A percentile compares a stretch with the other conserved stretches of the same genome.
Evolutionary conservation across 345 rosid genomes (phyloP).

Genomic region (Boechera divaricarpa): DNA sequence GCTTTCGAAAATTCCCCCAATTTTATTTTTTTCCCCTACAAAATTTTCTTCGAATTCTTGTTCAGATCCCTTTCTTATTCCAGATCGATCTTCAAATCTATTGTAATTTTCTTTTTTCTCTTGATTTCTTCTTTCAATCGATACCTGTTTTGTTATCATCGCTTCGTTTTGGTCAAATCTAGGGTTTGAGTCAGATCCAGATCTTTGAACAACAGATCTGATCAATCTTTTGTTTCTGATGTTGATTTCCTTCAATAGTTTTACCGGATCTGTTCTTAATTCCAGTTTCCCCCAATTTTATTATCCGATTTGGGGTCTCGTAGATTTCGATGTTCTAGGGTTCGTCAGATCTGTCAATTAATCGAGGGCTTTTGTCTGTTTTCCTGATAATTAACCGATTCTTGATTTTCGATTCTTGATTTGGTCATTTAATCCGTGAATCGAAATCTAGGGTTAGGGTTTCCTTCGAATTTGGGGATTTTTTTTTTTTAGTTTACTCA

Average conservation of each 20-base stretch:
- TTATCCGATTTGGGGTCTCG: conserved; percentile 5
- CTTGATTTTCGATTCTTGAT: conserved; percentile 14
- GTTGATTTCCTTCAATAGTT: conserved; percentile 4
- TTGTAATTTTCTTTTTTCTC: conserved; percentile 36
- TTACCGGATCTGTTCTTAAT: conserved; percentile 27
- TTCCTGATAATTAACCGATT: conserved; percentile 4
- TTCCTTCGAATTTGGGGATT: conserved; percentile 40
- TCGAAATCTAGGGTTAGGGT: conserved; percentile 64
- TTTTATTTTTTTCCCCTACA: conserved; percentile 4
- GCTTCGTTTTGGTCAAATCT: conserved; percentile 37
- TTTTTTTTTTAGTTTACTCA: conserved; percentile 22
- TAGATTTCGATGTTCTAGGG: conserved; percentile 34
- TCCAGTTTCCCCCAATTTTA: conserved; percentile 18
- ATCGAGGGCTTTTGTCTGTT: conserved; percentile 24
- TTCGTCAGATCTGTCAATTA: conserved; percentile 40
- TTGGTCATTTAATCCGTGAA: conserved; percentile 26
- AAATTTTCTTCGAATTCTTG: conserved; percentile 17
- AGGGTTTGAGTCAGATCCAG: conserved; percentile 43
- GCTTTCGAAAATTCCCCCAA: conserved; percentile 37
- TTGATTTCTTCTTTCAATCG: conserved; percentile 38
- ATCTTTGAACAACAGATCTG: conserved; percentile 39
- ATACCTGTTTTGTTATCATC: conserved; percentile 38
- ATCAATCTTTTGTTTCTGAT: background rate
- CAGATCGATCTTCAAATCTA: conserved; percentile 34
- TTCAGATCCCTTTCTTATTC: conserved; percentile 41